Percentiles rank a stretch among this genome's conserved stretches.
phyloP scores from a whole-genome alignment of 805 yeast species.

The Starmerella vitae region DNA sequence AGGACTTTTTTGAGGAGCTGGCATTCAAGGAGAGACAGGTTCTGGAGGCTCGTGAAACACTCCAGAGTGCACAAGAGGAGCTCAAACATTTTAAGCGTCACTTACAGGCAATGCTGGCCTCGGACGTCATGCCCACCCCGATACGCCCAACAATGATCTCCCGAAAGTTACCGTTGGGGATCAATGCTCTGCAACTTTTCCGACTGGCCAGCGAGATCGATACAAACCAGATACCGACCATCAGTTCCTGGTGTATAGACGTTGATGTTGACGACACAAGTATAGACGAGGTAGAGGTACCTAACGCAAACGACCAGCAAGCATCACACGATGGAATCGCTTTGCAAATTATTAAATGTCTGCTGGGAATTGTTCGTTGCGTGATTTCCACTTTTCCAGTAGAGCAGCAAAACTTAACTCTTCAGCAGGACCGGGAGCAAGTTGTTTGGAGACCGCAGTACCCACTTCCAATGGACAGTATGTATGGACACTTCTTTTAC shows the following conservation, averaged over 20 bases:
- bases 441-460: slow-evolving; percentile 18
- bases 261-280: slow-evolving; percentile 7
- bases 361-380: slow-evolving; percentile 20
- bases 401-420: slow-evolving; percentile 12
- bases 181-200: slow-evolving; percentile 14
- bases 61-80: slow-evolving; percentile 22
- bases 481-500: slow-evolving; percentile 16
- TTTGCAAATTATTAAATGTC: slow-evolving; percentile 12
- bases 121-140: slow-evolving; percentile 13
- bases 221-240: slow-evolving; percentile 1
- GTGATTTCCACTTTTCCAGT: slow-evolving; percentile 18
- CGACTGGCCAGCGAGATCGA: background rate
- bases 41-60: slow-evolving; percentile 26
- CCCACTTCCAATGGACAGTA: slow-evolving; percentile 18
- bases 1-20: slow-evolving; percentile 25
- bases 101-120: slow-evolving; percentile 15
- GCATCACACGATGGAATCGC: slow-evolving; percentile 9
- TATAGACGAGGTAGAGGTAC: slow-evolving; percentile 5
- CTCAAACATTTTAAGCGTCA: slow-evolving; percentile 20
- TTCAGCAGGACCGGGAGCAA: background rate
- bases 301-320: background rate
- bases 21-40: slow-evolving; percentile 28
- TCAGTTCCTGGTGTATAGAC: slow-evolving; percentile 13
- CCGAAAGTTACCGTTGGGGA: slow-evolving; percentile 15
- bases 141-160: slow-evolving; percentile 15